Base-by-base conservation (phyloP, 495 filamentous ascomycete species). In the Penicillium coffeae region DNA sequence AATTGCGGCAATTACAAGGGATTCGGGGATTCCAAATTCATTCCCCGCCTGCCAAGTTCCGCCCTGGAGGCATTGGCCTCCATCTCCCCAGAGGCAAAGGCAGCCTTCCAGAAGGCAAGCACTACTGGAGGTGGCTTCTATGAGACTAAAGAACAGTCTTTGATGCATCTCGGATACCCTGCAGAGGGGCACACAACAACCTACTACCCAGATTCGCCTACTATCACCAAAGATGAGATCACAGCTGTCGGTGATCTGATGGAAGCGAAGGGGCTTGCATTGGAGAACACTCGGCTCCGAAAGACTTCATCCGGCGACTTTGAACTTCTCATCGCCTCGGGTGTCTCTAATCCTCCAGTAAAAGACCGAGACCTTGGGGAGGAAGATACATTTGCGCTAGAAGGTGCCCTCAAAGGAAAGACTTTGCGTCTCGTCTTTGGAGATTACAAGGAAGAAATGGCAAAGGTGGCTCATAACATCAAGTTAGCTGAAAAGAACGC, bases 1-100 rank as follows among this genome's bases (percentile, higher is more conserved):
- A 97, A 96, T 61, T 71, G 77, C 39, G 93, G 93, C 38, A 98
- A 98, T 66, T 98, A 95, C 73, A 96, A 96, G 70, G 87, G 86
- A 21, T 96, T 96, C 55, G 93, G 93, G 27, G 93, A 98, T 64
- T 80, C 84, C 50, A 98, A 97, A 62, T 96, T 96, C 65, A 82
- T 98, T 45, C 93, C 93, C 8, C 78, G 91, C 35, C 78, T 90
- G 48, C 65, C 78, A 10, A 72, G 81, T 40, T 77, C 81, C 14
- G 77, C 78, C 22, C 77, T 98, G 46, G 77, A 82, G 27, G 80
- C 83, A 50, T 69, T 98, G n/a, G 84, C 87, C 16, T 77, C 82
- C 15, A 69, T 71, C 13, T 84, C 83, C 0, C 69, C 77, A 7
- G 70, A 74, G 39, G 82, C 83, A 2, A 76, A 82, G 55, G 74